These are phyloP conservation scores for Arthrinium phaeospermum DNA, from an alignment of 2,329 filamentous ascomycete species.

Conservation along the genomic window DNA sequence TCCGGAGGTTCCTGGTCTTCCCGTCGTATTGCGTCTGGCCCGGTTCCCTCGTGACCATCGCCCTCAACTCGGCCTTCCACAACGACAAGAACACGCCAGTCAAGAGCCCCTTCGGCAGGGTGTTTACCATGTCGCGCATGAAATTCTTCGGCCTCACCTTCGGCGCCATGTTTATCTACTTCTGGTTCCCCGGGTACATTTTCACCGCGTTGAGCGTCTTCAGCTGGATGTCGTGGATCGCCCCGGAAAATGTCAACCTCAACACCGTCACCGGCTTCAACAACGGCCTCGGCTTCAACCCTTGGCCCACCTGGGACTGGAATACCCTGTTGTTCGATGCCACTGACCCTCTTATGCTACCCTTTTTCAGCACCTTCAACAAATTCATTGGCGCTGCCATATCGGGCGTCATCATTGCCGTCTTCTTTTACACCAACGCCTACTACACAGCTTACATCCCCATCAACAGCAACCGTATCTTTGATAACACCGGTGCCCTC, in stretches of 20 bases:
- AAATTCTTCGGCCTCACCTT: constrained; percentile 52
- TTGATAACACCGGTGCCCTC: constrained; percentile 52
- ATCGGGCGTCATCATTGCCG: constrained; percentile 27
- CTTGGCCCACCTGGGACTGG: constrained; percentile 25
- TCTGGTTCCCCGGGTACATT: constrained; percentile 57
- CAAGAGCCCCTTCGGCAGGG: constrained; percentile 33
- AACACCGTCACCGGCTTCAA: constrained; percentile 25
- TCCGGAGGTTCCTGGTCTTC: constrained; percentile 33
- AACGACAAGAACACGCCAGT: constrained; percentile 43
- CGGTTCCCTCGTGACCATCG: constrained; percentile 51
- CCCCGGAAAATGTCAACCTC: constrained; percentile 42
- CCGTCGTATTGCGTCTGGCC: constrained; percentile 48
- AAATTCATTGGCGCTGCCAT: constrained; percentile 28
- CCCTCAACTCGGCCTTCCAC: constrained; percentile 55
- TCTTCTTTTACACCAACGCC: constrained; percentile 26
- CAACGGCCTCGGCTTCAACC: constrained; percentile 29
- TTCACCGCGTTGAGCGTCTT: constrained; percentile 54
- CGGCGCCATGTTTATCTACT: constrained; percentile 55
- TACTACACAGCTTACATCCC: constrained; percentile 28
- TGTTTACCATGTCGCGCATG: constrained; percentile 49
- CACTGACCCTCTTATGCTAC: constrained; percentile 31
- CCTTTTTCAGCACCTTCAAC: constrained; percentile 32
- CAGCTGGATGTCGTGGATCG: constrained; percentile 61
- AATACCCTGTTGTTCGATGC: constrained; percentile 36
- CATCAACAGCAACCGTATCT: constrained; percentile 58